A percentile compares a stretch with the other conserved stretches of the same genome.
phyloP scores from a whole-genome alignment of 371 early-diverging fungal species.

The Nematocida sp. region DNA sequence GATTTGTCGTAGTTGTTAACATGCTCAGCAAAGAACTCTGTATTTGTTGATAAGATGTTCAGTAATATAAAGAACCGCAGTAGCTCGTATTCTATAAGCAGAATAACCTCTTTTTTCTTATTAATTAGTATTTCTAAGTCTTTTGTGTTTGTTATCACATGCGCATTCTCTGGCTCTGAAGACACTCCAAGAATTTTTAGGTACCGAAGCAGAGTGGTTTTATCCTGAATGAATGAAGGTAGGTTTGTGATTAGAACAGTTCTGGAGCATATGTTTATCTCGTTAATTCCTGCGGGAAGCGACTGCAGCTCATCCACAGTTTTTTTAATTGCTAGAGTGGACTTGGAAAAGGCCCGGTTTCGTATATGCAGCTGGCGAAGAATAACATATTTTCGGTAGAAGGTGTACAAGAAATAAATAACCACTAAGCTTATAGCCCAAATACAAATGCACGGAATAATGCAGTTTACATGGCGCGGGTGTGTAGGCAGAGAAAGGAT shows the following conservation, averaged over 20 bases:
- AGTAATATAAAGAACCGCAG: constrained; percentile 57
- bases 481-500: constrained; percentile 37
- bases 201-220: constrained; percentile 62
- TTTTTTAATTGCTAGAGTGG: constrained; percentile 66
- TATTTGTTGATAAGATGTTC: constrained; percentile 30
- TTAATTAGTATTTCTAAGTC: constrained; percentile 55
- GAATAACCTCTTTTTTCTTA: constrained; percentile 58
- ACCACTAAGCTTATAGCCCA: constrained; percentile 63
- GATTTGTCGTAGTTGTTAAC: constrained; percentile 21
- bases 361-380: constrained; percentile 69
- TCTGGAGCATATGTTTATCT: constrained; percentile 63
- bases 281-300: constrained; percentile 57
- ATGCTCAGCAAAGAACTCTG: constrained; percentile 27
- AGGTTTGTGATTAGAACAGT: constrained; percentile 65
- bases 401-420: constrained; percentile 69
- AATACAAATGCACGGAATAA: constrained; percentile 37
- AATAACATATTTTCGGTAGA: constrained; percentile 69
- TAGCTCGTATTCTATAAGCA: constrained; percentile 68
- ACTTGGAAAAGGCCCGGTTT: constrained; percentile 67
- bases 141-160: constrained; percentile 65
- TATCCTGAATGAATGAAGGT: constrained; percentile 65
- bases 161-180: constrained; percentile 58
- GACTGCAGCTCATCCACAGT: constrained; percentile 38
- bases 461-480: constrained; percentile 9
- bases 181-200: constrained; percentile 64